Evolutionary conservation across 306 rosid genomes (phyloP), one percentile per base, ranked within the genome.

Genomic region (Vachellia pachyceras): DNA sequence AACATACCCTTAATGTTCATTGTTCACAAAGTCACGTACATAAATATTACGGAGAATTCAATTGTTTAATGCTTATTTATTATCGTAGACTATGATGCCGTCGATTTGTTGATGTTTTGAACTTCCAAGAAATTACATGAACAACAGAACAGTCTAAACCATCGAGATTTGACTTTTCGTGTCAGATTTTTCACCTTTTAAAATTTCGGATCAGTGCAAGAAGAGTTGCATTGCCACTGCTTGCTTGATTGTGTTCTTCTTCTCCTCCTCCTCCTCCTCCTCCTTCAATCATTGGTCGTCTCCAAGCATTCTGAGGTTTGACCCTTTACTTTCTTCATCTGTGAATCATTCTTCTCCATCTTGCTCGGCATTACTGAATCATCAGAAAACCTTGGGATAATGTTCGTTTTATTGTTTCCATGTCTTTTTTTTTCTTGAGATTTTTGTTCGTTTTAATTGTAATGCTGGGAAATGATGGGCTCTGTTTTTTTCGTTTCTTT

Each of bases 271-370:
- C 22, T 54, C 18, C 67, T 73, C 17, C 36, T 29, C 2, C 33
- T 29, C 2, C 33, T 29, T 29, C 33, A 29, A 29, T 29, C 33
- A 29, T 29, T 29, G 33, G 33, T 29, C 33, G 33, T 29, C 33
- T 2, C 44, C 64, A 35, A n/a, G 71, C 57, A 25, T 42, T 55
- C 42, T 76, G 44, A 61, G 79, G 79, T 76, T 60, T 76, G 58
- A 60, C 71, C 37, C 8, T 14, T 75, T 40, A 40, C 7, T 58
- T 58, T 10, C 64, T 60, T 25, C 42, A n/a, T 54, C 57, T 61
- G 0, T 22, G 22, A 14, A 22, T 23, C 18, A 7, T 42, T 35
- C 37, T 60, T 42, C 36, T 55, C 0, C 7, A 13, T 50, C 42
- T 46, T 45, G 37, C 47, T 36, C 36, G 20, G 47, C 66, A 49